Evolutionary conservation across 2,329 filamentous ascomycete species (phyloP).

Genomic region (Apiospora koreana): DNA sequence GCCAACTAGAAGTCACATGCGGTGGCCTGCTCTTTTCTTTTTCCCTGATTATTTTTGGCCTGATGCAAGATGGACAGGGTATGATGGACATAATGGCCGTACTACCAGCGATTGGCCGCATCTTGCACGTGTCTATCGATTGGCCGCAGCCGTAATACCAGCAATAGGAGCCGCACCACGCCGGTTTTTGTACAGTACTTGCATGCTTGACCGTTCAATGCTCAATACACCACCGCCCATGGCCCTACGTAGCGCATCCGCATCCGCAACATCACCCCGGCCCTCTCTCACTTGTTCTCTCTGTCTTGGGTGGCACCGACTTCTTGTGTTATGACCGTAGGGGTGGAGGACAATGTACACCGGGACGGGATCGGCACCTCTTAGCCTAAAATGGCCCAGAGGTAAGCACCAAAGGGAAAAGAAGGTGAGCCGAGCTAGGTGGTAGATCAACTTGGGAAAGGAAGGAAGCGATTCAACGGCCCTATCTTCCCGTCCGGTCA

Average conservation of each 20-base stretch:
- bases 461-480: not conserved
- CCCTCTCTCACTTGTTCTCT: too few relatives aligned
- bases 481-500: slow-evolving; percentile 4
- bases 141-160: not conserved
- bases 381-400: not conserved
- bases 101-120: not conserved
- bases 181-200: not conserved
- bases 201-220: not conserved
- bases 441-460: not conserved
- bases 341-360: not conserved
- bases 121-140: not conserved
- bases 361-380: not conserved
- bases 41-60: not conserved
- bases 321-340: not conserved
- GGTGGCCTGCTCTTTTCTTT: not conserved
- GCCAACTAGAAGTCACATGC: not conserved
- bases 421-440: not conserved
- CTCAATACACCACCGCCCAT: not conserved
- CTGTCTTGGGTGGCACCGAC: not conserved
- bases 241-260: not conserved
- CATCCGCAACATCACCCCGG: not conserved
- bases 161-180: not conserved
- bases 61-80: not conserved
- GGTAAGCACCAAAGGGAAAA: not conserved
- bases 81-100: not conserved